Conservation (phyloP, 2,329 filamentous ascomycete species). For the Botryosphaeria dothidea region DNA sequence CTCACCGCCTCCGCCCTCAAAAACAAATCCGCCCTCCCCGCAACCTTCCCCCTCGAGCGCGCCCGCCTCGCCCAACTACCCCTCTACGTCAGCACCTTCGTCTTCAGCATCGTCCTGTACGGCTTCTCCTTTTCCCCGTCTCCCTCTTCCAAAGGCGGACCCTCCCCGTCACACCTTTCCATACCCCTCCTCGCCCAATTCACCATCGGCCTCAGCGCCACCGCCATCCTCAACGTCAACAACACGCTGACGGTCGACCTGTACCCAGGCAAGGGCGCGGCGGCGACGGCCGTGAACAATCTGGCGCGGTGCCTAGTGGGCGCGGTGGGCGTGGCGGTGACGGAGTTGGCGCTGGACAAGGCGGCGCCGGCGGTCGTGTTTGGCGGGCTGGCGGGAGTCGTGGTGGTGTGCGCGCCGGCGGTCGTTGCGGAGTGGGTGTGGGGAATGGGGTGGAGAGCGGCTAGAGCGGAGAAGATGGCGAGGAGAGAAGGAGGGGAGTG, state of each 20-base stretch:
- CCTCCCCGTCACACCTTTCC: slow-evolving; percentile 42
- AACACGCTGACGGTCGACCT: slow-evolving; percentile 58
- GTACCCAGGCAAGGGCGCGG: slow-evolving; percentile 51
- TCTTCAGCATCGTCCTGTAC: slow-evolving; percentile 50
- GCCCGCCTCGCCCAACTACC: slow-evolving; percentile 54
- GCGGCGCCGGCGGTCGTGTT: not conserved
- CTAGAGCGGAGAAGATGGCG: not conserved
- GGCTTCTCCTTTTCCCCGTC: slow-evolving; percentile 50
- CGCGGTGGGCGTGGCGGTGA: slow-evolving; percentile 52
- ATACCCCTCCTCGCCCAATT: slow-evolving; percentile 54
- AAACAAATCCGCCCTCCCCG: not conserved
- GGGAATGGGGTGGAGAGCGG: not conserved
- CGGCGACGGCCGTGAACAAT: slow-evolving; percentile 56
- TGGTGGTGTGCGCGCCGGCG: not conserved
- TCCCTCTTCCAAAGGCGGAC: slow-evolving; percentile 33
- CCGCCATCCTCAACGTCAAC: slow-evolving; percentile 51
- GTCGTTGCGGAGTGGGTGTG: not conserved
- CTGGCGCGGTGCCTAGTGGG: slow-evolving; percentile 55
- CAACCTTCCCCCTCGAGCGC: slow-evolving; percentile 50
- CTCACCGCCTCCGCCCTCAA: not conserved
- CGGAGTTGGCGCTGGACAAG: slow-evolving; percentile 39
- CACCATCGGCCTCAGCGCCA: slow-evolving; percentile 53
- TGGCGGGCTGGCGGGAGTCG: not conserved
- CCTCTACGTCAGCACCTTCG: slow-evolving; percentile 47
- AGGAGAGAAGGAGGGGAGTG: not conserved